These are phyloP conservation scores for Amborella trichopoda DNA, from an alignment of 164 flowering plant species.

Conservation along the genomic window DNA sequence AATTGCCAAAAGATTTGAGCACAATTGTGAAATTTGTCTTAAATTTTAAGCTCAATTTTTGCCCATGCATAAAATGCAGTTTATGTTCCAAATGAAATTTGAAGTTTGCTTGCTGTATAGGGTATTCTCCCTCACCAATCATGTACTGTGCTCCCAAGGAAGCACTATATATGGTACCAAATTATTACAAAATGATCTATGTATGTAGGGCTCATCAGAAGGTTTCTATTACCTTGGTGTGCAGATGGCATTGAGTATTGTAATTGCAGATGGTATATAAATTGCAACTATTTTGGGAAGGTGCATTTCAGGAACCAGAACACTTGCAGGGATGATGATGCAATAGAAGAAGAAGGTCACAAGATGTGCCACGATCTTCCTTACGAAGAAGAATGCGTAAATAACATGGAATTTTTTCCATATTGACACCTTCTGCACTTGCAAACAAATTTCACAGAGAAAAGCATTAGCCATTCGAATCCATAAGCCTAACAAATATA, in stretches of 20 bases:
- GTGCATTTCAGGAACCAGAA: conserved; percentile 43
- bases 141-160: not conserved
- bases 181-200: not conserved
- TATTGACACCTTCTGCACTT: conserved; percentile 49
- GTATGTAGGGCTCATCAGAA: too few species aligned
- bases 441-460: too few species aligned
- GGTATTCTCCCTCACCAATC: too few species aligned
- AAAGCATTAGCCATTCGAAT: too few species aligned
- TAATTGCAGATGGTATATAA: conserved; percentile 52
- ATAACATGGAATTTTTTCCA: conserved; percentile 60
- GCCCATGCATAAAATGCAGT: too few species aligned
- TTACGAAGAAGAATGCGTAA: conserved; percentile 59
- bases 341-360: conserved; percentile 76
- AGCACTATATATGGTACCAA: not conserved
- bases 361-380: conserved; percentile 63
- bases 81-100: too few species aligned
- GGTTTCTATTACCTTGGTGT: conserved; percentile 55
- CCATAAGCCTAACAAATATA: too few species aligned
- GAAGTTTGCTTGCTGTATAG: too few species aligned
- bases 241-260: conserved; percentile 48
- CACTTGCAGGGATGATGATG: conserved; percentile 37
- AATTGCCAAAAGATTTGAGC: too few species aligned
- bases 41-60: too few species aligned
- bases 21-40: too few species aligned
- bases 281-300: conserved; percentile 41